These are phyloP conservation scores for Venturia aucupariae DNA, from an alignment of 2,329 filamentous ascomycete species.

Conservation along the genomic window DNA sequence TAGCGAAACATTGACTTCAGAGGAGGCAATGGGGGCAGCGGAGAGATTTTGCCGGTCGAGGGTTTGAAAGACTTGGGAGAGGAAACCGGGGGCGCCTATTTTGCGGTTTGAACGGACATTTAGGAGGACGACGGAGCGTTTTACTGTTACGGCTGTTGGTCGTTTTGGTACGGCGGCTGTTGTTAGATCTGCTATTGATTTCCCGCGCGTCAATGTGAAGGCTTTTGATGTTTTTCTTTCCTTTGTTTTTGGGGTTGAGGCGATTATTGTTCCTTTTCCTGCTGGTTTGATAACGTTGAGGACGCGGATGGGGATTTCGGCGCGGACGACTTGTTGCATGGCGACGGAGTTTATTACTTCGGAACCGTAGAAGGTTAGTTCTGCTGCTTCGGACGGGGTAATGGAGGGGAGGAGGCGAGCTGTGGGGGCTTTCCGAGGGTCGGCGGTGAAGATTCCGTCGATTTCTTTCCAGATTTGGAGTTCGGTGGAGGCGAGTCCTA, in stretches of 20 bases:
- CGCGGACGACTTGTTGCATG: constrained; percentile 8
- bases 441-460: constrained; percentile 4
- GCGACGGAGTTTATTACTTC: constrained; percentile 5
- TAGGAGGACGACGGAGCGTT: neutral
- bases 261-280: neutral
- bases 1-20: neutral
- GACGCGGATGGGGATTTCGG: neutral
- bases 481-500: neutral
- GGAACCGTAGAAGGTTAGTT: constrained; percentile 6
- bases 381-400: constrained; percentile 3
- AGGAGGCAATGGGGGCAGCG: neutral
- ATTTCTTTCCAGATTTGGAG: constrained; percentile 12
- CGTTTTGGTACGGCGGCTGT: constrained; percentile 12
- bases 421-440: constrained; percentile 1
- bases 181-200: constrained; percentile 15
- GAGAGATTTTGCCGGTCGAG: constrained; percentile 1
- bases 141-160: constrained; percentile 1
- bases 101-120: constrained; percentile 1
- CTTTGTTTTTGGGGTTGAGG: neutral
- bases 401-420: neutral
- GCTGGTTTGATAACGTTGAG: constrained; percentile 4
- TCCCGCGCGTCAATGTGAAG: constrained; percentile 15
- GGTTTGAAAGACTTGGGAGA: neutral
- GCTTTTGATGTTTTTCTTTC: constrained; percentile 2
- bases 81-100: neutral